These are phyloP conservation scores for Fusarium nanum DNA, from an alignment of 2,329 filamentous ascomycete species.

Conservation along the genomic window DNA sequence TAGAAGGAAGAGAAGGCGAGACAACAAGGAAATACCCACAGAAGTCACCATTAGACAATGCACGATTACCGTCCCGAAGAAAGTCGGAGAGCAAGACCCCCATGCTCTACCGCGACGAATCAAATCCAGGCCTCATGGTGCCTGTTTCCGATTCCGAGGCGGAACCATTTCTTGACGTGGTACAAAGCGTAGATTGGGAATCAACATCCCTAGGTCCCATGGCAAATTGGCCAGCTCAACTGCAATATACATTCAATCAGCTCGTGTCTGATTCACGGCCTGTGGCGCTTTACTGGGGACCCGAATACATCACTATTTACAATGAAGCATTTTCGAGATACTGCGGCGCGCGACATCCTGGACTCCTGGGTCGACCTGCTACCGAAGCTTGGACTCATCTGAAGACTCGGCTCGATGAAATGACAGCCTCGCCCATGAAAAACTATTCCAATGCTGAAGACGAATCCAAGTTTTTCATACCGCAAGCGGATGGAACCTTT, in stretches of 20 bases:
- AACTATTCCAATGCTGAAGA: constrained; percentile 54
- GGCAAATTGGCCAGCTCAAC: constrained; percentile 58
- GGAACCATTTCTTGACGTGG: constrained; percentile 54
- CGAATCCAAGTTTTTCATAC: constrained; percentile 60
- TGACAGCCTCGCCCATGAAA: constrained; percentile 45
- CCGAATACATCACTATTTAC: constrained; percentile 71
- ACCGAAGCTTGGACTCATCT: constrained; percentile 70
- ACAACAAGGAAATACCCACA: constrained; percentile 37
- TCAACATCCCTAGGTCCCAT: constrained; percentile 61
- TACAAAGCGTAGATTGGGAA: constrained; percentile 60
- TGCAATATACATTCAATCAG: constrained; percentile 60
- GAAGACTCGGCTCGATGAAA: constrained; percentile 53
- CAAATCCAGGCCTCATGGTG: constrained; percentile 50
- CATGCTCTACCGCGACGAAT: constrained; percentile 48
- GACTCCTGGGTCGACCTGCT: constrained; percentile 69
- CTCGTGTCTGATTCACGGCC: constrained; percentile 60
- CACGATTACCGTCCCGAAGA: constrained; percentile 34
- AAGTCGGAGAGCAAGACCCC: constrained; percentile 43
- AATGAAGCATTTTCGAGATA: constrained; percentile 74
- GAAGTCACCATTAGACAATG: constrained; percentile 38
- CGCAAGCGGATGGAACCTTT: constrained; percentile 54
- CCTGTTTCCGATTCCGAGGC: constrained; percentile 52
- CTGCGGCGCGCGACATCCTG: constrained; percentile 73
- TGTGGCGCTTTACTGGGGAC: constrained; percentile 73
- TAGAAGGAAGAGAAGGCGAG: constrained; percentile 43